phyloP scores from a whole-genome alignment of 176 grass and related monocot genomes.

The Tillandsia fasciculata region DNA sequence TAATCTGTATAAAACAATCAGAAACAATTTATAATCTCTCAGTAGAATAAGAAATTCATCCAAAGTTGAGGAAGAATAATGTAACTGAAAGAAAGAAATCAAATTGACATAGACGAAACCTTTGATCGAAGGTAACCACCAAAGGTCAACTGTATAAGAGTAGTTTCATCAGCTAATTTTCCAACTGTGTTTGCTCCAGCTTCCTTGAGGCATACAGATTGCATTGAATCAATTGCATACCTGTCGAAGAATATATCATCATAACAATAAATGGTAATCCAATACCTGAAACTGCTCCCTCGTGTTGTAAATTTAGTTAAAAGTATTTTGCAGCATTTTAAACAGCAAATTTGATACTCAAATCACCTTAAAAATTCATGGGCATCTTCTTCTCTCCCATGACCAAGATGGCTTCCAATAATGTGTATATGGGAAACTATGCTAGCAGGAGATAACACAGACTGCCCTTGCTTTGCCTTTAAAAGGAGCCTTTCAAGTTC shows the following conservation, averaged over 20 bases:
- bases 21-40: not conserved
- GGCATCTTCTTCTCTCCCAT: conserved; percentile 26
- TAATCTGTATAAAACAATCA: conserved; percentile 16
- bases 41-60: not conserved
- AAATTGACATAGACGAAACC: not conserved
- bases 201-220: conserved; percentile 29
- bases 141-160: conserved; percentile 18
- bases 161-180: conserved; percentile 19
- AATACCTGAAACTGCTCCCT: not conserved
- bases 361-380: conserved; percentile 28
- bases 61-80: not conserved
- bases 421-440: conserved; percentile 21
- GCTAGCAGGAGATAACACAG: conserved; percentile 7
- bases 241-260: conserved; percentile 8
- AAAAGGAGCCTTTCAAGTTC: conserved; percentile 24
- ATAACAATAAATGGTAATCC: not conserved
- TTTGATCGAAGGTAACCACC: conserved; percentile 27
- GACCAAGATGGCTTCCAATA: conserved; percentile 24
- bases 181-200: conserved; percentile 3
- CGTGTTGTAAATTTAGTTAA: not conserved
- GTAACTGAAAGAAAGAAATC: not conserved
- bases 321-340: not conserved
- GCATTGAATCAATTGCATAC: conserved; percentile 26
- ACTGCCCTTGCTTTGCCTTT: conserved; percentile 13
- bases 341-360: not conserved